A percentile compares a stretch with the other conserved stretches of the same genome.
phyloP scores from a whole-genome alignment of 2,329 filamentous ascomycete genomes.

The Alternaria tenuissima region DNA sequence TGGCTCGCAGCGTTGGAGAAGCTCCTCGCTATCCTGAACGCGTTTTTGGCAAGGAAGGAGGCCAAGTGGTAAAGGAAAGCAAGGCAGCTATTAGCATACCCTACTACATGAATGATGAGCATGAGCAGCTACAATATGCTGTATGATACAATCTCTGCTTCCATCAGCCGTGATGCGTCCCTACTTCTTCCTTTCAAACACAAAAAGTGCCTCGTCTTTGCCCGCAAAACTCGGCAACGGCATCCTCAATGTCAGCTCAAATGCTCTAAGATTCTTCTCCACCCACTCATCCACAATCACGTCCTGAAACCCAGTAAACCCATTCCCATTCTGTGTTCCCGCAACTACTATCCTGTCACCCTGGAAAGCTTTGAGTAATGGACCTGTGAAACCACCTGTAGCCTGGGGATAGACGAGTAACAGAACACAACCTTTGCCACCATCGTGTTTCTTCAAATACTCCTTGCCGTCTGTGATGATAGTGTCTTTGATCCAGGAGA shows the following conservation, averaged over 20 bases:
- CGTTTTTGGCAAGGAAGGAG: conserved; percentile 56
- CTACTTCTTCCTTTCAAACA: conserved; percentile 59
- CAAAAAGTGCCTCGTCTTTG: conserved; percentile 78
- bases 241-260: conserved; percentile 69
- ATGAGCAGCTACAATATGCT: background rate
- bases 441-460: conserved; percentile 59
- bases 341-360: conserved; percentile 74
- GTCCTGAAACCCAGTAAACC: conserved; percentile 74
- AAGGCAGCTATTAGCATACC: background rate
- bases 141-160: background rate
- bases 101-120: conserved; percentile 4
- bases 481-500: conserved; percentile 74
- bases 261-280: conserved; percentile 63
- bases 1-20: conserved; percentile 83
- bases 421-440: conserved; percentile 65
- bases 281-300: conserved; percentile 74
- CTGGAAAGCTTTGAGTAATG: conserved; percentile 67
- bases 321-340: conserved; percentile 77
- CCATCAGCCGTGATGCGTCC: background rate
- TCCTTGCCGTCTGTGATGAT: conserved; percentile 66
- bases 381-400: conserved; percentile 70
- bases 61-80: conserved; percentile 39
- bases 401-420: conserved; percentile 78
- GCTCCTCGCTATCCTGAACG: conserved; percentile 77
- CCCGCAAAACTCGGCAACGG: conserved; percentile 77